A percentile compares a stretch with the other conserved stretches of the same genome.
Evolutionary conservation across 805 yeast species (phyloP).

Genomic region (Lachancea sp.): DNA sequence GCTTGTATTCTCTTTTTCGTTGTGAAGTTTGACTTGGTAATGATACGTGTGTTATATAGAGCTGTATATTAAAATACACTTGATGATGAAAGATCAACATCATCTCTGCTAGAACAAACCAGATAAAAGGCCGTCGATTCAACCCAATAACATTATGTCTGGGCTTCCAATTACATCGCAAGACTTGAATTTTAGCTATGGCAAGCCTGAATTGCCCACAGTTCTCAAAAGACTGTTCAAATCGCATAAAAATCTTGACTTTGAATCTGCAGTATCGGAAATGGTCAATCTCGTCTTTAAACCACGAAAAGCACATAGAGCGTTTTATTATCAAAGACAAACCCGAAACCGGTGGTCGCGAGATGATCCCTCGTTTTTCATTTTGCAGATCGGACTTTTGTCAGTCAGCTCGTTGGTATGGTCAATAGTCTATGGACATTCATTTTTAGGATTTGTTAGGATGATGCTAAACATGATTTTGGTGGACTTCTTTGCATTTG

Average conservation of each 20-base stretch:
- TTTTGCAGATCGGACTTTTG: constrained; percentile 60
- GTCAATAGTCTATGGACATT: constrained; percentile 78
- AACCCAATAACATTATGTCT: constrained; percentile 1
- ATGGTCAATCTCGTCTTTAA: constrained; percentile 63
- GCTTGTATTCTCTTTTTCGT: too few relatives aligned
- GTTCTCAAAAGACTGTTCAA: constrained; percentile 45
- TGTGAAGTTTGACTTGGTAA: too few relatives aligned
- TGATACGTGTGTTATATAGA: too few relatives aligned
- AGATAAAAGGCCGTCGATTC: too few relatives aligned
- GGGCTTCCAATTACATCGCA: constrained; percentile 10
- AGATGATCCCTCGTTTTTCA: constrained; percentile 86
- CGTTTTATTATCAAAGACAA: constrained; percentile 76
- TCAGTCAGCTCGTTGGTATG: constrained; percentile 76
- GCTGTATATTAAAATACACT: too few relatives aligned
- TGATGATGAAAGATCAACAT: too few relatives aligned
- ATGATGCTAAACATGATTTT: constrained; percentile 77
- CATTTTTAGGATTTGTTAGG: constrained; percentile 51
- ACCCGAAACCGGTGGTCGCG: constrained; percentile 77
- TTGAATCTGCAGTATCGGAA: constrained; percentile 93
- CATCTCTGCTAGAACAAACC: too few relatives aligned
- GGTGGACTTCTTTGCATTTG: constrained; percentile 71
- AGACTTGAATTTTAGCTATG: constrained; percentile 3
- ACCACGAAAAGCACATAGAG: constrained; percentile 77
- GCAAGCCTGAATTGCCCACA: constrained; percentile 25
- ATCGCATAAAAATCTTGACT: constrained; percentile 71